Base-by-base conservation (phyloP, 345 rosid genomes). In the Hibiscus mutabilis region DNA sequence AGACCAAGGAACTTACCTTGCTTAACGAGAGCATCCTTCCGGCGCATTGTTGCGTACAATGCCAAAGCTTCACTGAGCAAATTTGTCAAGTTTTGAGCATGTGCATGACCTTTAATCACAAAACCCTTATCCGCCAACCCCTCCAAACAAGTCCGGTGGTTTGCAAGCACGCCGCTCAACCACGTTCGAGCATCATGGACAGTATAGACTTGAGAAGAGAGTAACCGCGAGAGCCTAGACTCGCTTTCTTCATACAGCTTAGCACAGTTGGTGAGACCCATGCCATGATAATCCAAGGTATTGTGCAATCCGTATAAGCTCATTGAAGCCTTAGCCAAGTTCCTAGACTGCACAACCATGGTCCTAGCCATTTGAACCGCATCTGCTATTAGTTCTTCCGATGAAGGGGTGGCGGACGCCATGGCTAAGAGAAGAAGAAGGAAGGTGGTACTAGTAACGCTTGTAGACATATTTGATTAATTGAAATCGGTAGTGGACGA, bases 81-180 rank as follows among this genome's bases (percentile, higher is more conserved):
- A 15, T 47, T 3, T 18, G 89, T 86, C 58, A 88, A 72, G 59
- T 84, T 86, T 5, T 35, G 75, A 56, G 78, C 66, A 21, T 49
- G 77, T 74, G 65, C 67, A 69, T 16, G 6, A 27, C 14, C 58
- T 51, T 66, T 73, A 71, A 68, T 60, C 55, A 15, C 69, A 25
- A 70, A 63, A 49, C 77, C 81, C 52, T 66, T 73, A 76, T 85
- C 80, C 2, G 6, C 68, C 72, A 85, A 76, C 10, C 91, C 88
- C 63, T 90, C 88, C 73, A 84, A 80, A 76, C 93, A 88, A 74
- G 84, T 82, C 78, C 78, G 70, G 59, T 85, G 96, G 73, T 81
- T 83, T 0, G 88, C 82, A 1, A 81, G 80, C 74, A 79, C 85
- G 35, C 88, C 77, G 27, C 89, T 88, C 29, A 91, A 70, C 96